Base-by-base conservation (phyloP, 192 early-diverging fungal species). In the Umbelopsis vinacea region DNA sequence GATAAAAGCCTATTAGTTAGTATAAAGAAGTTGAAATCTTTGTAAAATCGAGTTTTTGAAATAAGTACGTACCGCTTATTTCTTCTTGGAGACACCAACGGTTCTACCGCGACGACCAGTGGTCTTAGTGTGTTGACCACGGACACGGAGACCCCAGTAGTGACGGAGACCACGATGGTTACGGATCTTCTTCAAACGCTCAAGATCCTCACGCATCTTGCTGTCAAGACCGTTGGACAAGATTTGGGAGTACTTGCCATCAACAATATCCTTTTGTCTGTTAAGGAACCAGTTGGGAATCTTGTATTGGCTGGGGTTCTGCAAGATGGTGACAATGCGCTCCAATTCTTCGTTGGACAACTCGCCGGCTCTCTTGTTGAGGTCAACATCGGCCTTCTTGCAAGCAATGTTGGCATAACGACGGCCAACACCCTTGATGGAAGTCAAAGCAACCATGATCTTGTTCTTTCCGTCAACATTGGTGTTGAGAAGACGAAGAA, bases 61-160 rank as follows among this genome's bases (percentile, higher is more conserved):
- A n/a, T n/a, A n/a, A 29, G 29, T 29, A 63, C 57, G 15, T 37
- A 63, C 57, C 57, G 76, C 80, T 83, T 88, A 87, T 84, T 97
- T 97, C 95, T 97, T 99, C 93, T 97, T 98, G 89, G 94, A 89
- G 79, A 96, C 94, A 95, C 95, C 96, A 83, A 99, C 95, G 75
- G 92, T 93, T 82, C 94, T 88, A 80, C 97, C 97, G 73, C 93
- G 90, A 76, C 97, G 93, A 85, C 97, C 96, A 67, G 96, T 99
- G 84, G 96, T 99, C 89, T 99, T 99, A 87, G 97, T 97, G 91
- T 99, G 97, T 87, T 99, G 97, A 88, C 97, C 97, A 87, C 97
- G 93, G 76, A 99, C 97, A 89, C 95, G 94, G 84, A 99, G 84
- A 86, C 95, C 95, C 92, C 93, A 95, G 86, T 89, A 92, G 91